Base-by-base conservation (phyloP, 225 moss, liverwort and hornwort species). In the Marchantia paleacea region DNA sequence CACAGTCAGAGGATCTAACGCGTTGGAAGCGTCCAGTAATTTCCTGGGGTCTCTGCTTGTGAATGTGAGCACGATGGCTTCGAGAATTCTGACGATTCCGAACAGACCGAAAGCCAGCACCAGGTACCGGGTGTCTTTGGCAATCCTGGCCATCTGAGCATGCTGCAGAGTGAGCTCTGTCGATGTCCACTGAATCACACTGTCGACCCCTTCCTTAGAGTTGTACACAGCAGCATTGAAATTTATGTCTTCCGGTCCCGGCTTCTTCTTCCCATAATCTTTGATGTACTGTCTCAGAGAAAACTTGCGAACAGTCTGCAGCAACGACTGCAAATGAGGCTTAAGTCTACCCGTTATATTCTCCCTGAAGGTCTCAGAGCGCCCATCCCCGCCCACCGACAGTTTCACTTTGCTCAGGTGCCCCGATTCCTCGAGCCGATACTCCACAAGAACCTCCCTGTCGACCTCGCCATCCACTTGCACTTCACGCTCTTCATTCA, bases 1-100 rank as follows among this genome's bases (percentile, higher is more conserved):
- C 31, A 94, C 90, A 7, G 92, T 93, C 18, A 94, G 50, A 15
- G 94, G 94, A 61, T 94, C 94, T 0, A 94, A 81, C 3, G 88
- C 94, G 84, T 94, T 94, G 77, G 88, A 55, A 29, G 85, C 81
- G 61, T 92, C 90, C 82, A 84, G 79, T 4, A 83, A 31, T 65
- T 83, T 90, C 72, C 79, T 82, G 10, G 76, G 73, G 26, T 87
- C 84, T 48, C 55, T 90, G 2, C 86, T 82, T 54, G 84, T 73
- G 57, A 64, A 89, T 26, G 91, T 81, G 5, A 55, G 67, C 22
- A 85, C 31, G 0, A 89, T 18, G 3, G 87, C 86, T 79, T 92
- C 90, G 39, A 85, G 52, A 20, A 90, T 74, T 51, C 87, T 80
- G 1, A 88, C 90, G 0, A 64, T 72, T 7, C 91, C 92, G 16